These are phyloP conservation scores for Amborella trichopoda DNA, from an alignment of 164 flowering plant species.

Conservation along the genomic window DNA sequence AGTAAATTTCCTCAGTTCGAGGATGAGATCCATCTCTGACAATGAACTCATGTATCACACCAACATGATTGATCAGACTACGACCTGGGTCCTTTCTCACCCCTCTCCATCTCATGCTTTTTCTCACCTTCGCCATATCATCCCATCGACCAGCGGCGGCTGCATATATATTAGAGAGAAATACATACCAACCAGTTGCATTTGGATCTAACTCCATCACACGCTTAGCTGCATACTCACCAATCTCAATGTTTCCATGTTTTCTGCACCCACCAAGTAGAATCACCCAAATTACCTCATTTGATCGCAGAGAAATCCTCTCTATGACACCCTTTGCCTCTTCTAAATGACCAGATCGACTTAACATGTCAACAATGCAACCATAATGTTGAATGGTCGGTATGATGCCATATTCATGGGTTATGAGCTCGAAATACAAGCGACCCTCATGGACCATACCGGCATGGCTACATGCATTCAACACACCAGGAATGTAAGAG, in stretches of 20 bases:
- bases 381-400: constrained; percentile 65
- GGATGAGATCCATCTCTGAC: constrained; percentile 46
- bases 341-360: constrained; percentile 44
- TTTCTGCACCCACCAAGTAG: constrained; percentile 50
- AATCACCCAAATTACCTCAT: constrained; percentile 60
- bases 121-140: constrained; percentile 39
- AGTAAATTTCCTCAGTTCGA: constrained; percentile 23
- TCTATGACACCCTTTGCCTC: constrained; percentile 51
- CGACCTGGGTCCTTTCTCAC: constrained; percentile 59
- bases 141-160: constrained; percentile 64
- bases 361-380: constrained; percentile 60
- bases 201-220: constrained; percentile 45
- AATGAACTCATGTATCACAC: constrained; percentile 63
- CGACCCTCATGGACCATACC: constrained; percentile 50
- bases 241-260: constrained; percentile 46
- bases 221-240: constrained; percentile 28
- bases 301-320: constrained; percentile 41
- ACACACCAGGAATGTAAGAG: constrained; percentile 53
- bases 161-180: constrained; percentile 59
- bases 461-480: constrained; percentile 54
- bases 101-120: constrained; percentile 45
- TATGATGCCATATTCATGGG: constrained; percentile 23
- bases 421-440: constrained; percentile 40
- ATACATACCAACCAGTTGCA: constrained; percentile 67
- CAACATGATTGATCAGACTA: constrained; percentile 57